Conservation (phyloP, 192 early-diverging fungal genomes). For the Gorgonomyces haynaldii region DNA sequence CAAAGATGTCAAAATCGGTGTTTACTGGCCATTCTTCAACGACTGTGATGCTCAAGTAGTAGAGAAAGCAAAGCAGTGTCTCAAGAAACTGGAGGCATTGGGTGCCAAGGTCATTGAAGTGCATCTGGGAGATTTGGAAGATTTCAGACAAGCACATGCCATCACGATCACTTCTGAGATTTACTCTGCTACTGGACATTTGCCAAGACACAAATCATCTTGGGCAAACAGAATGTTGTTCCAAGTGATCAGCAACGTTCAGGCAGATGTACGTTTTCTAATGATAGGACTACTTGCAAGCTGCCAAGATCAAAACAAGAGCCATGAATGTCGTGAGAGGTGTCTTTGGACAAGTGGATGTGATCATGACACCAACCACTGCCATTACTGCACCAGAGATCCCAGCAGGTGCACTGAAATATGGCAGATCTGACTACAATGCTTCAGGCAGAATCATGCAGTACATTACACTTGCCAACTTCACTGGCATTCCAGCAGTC, state of each 20-base stretch:
- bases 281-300: slow-evolving; percentile 34
- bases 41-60: slow-evolving; percentile 15
- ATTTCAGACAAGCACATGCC: slow-evolving; percentile 43
- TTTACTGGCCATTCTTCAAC: slow-evolving; percentile 35
- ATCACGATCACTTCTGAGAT: slow-evolving; percentile 58
- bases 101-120: slow-evolving; percentile 57
- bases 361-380: slow-evolving; percentile 52
- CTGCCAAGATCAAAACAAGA: slow-evolving; percentile 39
- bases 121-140: slow-evolving; percentile 45
- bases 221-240: slow-evolving; percentile 32
- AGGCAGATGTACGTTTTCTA: slow-evolving; percentile 12
- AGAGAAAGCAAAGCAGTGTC: slow-evolving; percentile 13
- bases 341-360: slow-evolving; percentile 43
- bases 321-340: slow-evolving; percentile 38
- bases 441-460: slow-evolving; percentile 42
- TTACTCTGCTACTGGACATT: slow-evolving; percentile 7
- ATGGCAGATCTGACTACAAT: slow-evolving; percentile 44
- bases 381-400: slow-evolving; percentile 46
- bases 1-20: slow-evolving; percentile 43
- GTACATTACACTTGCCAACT: slow-evolving; percentile 49
- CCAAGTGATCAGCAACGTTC: slow-evolving; percentile 17
- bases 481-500: slow-evolving; percentile 54
- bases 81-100: slow-evolving; percentile 26
- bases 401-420: slow-evolving; percentile 17
- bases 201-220: slow-evolving; percentile 21